Base-by-base conservation (phyloP, 164 flowering plant species). In the Tetracentron sinense region DNA sequence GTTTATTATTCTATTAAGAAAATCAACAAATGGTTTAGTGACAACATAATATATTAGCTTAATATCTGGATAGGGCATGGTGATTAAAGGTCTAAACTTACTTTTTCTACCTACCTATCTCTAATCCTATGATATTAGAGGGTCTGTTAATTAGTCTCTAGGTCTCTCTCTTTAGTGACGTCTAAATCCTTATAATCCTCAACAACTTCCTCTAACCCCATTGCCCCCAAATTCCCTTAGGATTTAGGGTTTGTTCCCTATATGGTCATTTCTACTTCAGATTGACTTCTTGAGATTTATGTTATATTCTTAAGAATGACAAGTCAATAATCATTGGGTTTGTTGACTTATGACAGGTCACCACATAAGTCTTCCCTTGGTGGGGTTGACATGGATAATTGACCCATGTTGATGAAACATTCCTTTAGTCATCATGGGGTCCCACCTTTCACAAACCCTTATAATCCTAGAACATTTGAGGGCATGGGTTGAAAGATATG, bases 341-440 rank as follows among this genome's bases (percentile, higher is more conserved):
- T 66, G 74, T 61, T 66, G 72, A 68, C 51, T 44, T 49, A 28
- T 69, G 66, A 54, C 60, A 21, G 62, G 69, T 76, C 76, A 64
- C 67, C 64, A 50, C 69, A 33, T 61, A 57, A 57, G 62, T 61
- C 64, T 51, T 33, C 56, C 50, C 54, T 4, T 55, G 20, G 74
- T 61, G 69, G 75, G 67, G 75, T 79, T 76, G 79, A 79, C 78
- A 76, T 66, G 72, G 72, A 58, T 62, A 42, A 64, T 79, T 76
- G 78, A 76, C 79, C 61, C 70, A 53, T 56, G 70, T 54, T 51
- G 58, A n/a, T n/a, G n/a, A n/a, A n/a, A n/a, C n/a, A n/a, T n/a
- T n/a, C n/a, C n/a, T n/a, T n/a, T n/a, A n/a, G n/a, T 58, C 65
- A 52, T 60, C 28, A 42, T 35, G 54, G 67, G 67, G 30, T 31